Evolutionary conservation across 2,329 filamentous ascomycete species (phyloP).

Genomic region (Pseudopithomyces maydicus): DNA sequence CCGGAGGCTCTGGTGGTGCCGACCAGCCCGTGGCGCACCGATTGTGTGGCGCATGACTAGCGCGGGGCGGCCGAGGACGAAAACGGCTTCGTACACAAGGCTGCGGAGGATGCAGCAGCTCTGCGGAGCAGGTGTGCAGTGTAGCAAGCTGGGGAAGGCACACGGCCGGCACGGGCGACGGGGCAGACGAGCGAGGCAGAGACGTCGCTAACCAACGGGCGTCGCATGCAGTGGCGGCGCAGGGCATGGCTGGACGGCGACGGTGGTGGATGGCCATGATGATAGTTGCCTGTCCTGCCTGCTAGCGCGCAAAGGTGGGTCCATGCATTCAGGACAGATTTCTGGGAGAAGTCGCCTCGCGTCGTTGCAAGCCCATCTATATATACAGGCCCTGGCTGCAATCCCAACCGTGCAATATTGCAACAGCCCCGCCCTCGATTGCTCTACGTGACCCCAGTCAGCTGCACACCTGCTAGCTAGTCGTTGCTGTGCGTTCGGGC

Average conservation of each 20-base stretch:
- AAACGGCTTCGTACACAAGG: constrained; percentile 8
- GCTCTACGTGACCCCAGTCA: neutral
- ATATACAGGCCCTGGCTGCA: constrained; percentile 9
- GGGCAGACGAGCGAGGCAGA: neutral
- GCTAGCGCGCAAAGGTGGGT: constrained; percentile 2
- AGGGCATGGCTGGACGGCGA: constrained; percentile 1
- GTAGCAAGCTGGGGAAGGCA: neutral
- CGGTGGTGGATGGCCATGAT: too few relatives aligned
- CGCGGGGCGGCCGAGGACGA: constrained; percentile 2
- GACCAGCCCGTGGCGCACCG: neutral
- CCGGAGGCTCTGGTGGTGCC: too few relatives aligned
- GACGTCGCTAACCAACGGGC: neutral
- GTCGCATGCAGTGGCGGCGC: neutral
- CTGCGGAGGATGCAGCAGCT: too few relatives aligned
- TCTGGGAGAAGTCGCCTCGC: constrained; percentile 16
- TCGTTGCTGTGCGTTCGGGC: constrained; percentile 1
- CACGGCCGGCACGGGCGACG: neutral
- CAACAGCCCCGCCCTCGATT: neutral
- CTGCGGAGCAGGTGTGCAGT: neutral
- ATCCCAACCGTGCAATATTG: neutral
- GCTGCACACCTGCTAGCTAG: neutral
- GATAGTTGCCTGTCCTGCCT: constrained; percentile 1
- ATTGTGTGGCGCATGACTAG: neutral
- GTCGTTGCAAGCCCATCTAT: neutral
- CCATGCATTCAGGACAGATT: constrained; percentile 29